Evolutionary conservation across 495 filamentous ascomycete species (phyloP).

Genomic region (Aspergillus egyptiacus): DNA sequence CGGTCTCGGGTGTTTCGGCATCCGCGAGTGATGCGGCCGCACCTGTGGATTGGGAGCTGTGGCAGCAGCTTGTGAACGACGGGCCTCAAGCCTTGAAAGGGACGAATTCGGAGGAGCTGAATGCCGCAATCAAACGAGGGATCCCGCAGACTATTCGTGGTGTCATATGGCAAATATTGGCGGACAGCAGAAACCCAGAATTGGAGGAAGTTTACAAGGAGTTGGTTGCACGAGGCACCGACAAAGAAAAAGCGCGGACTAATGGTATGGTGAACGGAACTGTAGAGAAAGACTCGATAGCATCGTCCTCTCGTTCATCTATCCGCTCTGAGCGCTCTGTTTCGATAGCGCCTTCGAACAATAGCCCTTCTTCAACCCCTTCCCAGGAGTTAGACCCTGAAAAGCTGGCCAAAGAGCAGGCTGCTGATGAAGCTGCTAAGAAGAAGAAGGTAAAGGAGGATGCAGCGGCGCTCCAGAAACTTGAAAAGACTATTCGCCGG

Average conservation of each 20-base stretch:
- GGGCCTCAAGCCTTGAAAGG: constrained; percentile 79
- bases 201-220: constrained; percentile 84
- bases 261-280: constrained; percentile 39
- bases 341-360: constrained; percentile 53
- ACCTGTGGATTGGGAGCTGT: constrained; percentile 93
- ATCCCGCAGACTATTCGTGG: constrained; percentile 93
- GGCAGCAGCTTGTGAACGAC: constrained; percentile 92
- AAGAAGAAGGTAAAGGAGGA: constrained; percentile 74
- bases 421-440: constrained; percentile 56
- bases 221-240: constrained; percentile 71
- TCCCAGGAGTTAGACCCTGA: constrained; percentile 60
- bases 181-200: constrained; percentile 87
- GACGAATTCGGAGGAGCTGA: constrained; percentile 81
- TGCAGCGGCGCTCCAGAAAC: constrained; percentile 60
- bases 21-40: constrained; percentile 58
- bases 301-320: constrained; percentile 69
- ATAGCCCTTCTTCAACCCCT: constrained; percentile 53
- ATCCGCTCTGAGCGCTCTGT: constrained; percentile 74
- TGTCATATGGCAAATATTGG: constrained; percentile 96
- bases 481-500: constrained; percentile 85
- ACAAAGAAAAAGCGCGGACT: constrained; percentile 59
- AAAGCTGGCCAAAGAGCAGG: constrained; percentile 58
- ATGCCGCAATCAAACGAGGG: constrained; percentile 82
- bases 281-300: constrained; percentile 54
- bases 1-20: constrained; percentile 67